phyloP scores from a whole-genome alignment of 2,329 filamentous ascomycete genomes.

The Alternaria atra region DNA sequence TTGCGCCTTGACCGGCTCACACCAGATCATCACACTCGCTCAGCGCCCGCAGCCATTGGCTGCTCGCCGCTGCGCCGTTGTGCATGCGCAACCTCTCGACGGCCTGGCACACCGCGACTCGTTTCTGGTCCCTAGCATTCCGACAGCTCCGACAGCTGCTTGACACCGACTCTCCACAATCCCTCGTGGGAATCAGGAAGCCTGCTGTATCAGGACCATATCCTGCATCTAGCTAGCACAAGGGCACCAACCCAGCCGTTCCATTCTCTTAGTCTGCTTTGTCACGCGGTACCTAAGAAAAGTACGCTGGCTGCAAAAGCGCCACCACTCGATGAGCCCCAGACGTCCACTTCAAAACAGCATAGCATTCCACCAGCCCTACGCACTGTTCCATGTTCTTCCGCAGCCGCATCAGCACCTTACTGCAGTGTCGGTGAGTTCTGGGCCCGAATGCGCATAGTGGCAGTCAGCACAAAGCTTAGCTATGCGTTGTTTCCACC shows the following conservation, averaged over 20 bases:
- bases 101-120: constrained; percentile 33
- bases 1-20: constrained; percentile 18
- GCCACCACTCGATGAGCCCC: constrained; percentile 28
- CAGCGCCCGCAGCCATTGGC: constrained; percentile 23
- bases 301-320: constrained; percentile 19
- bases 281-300: constrained; percentile 27
- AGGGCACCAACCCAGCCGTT: constrained; percentile 8
- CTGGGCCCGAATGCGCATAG: constrained; percentile 24
- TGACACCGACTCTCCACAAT: neutral
- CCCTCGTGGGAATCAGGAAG: constrained; percentile 22
- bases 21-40: constrained; percentile 17
- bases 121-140: neutral
- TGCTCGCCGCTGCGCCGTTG: constrained; percentile 25
- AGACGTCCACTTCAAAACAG: constrained; percentile 25
- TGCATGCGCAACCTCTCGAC: constrained; percentile 34
- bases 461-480: constrained; percentile 38
- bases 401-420: constrained; percentile 43
- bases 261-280: constrained; percentile 30
- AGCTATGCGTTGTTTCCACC: constrained; percentile 12
- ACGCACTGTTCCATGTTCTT: constrained; percentile 38
- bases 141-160: constrained; percentile 11
- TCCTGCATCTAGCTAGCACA: constrained; percentile 32
- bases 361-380: constrained; percentile 36
- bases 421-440: constrained; percentile 37
- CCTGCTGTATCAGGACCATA: constrained; percentile 34